Conservation (phyloP, 2,329 filamentous ascomycete species). For the Botryotinia narcissicola region DNA sequence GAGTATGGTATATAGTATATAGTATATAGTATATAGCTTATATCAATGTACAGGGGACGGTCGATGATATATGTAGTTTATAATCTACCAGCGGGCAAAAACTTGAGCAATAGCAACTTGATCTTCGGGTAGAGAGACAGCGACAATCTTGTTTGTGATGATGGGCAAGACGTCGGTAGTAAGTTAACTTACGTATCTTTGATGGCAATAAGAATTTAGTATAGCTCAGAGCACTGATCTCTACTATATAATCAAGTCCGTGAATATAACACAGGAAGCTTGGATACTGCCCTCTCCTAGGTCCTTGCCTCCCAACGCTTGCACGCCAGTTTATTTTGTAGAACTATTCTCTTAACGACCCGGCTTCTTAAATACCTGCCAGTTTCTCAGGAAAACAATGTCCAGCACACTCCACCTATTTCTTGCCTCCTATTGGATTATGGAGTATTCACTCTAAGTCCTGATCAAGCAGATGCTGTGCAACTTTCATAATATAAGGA, state of each 20-base stretch:
- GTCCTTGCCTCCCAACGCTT: background rate
- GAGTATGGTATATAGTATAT: background rate
- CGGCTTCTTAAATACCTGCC: accelerated
- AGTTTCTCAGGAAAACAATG: background rate
- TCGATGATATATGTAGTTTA: background rate
- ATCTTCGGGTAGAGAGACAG: background rate
- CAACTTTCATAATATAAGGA: background rate
- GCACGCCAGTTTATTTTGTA: background rate
- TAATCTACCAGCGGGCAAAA: accelerated
- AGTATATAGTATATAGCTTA: background rate
- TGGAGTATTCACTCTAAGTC: background rate
- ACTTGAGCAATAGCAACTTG: background rate
- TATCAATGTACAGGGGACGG: background rate
- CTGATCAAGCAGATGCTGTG: background rate
- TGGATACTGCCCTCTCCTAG: background rate
- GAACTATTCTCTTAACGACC: accelerated
- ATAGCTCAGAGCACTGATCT: accelerated
- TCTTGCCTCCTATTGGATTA: accelerated
- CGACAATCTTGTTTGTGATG: background rate
- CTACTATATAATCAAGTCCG: background rate
- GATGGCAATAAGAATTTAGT: accelerated
- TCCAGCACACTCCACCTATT: accelerated
- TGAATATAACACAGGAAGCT: background rate
- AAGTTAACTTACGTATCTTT: accelerated
- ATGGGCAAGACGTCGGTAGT: accelerated